A percentile compares a stretch with the other conserved stretches of the same genome.
phyloP scores from a whole-genome alignment of 192 early-diverging fungal species.

The Coemansia sp. region DNA sequence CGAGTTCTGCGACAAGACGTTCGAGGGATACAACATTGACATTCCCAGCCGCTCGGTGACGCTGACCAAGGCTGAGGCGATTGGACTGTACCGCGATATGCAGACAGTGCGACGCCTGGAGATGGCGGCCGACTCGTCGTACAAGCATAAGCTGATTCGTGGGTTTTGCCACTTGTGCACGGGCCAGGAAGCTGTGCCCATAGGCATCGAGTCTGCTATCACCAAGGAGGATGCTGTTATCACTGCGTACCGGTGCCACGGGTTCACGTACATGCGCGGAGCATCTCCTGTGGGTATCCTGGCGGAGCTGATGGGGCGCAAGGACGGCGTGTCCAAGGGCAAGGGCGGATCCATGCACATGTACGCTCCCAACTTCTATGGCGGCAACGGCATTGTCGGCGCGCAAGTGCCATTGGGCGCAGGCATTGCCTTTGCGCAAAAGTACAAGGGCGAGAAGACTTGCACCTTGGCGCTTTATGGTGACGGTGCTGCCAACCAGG shows the following conservation, averaged over 20 bases:
- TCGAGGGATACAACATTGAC: slow-evolving; percentile 85
- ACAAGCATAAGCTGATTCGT: slow-evolving; percentile 96
- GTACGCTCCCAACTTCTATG: slow-evolving; percentile 95
- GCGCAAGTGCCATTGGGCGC: slow-evolving; percentile 91
- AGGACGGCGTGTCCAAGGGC: slow-evolving; percentile 84
- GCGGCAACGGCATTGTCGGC: slow-evolving; percentile 99
- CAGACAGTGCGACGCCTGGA: slow-evolving; percentile 89
- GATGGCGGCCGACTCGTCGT: slow-evolving; percentile 90
- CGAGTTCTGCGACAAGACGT: slow-evolving; percentile 72
- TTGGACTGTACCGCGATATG: slow-evolving; percentile 89
- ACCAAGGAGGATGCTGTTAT: slow-evolving; percentile 89
- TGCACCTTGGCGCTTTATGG: slow-evolving; percentile 94
- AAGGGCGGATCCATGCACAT: slow-evolving; percentile 99
- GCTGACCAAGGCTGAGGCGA: slow-evolving; percentile 70
- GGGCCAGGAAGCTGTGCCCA: slow-evolving; percentile 93
- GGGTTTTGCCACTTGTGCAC: slow-evolving; percentile 99
- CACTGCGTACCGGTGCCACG: slow-evolving; percentile 99
- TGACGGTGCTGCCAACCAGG: slow-evolving; percentile 98
- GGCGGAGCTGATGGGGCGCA: slow-evolving; percentile 83
- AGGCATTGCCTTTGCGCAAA: slow-evolving; percentile 89
- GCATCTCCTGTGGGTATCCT: slow-evolving; percentile 65
- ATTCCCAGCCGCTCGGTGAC: slow-evolving; percentile 64
- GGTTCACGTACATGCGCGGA: slow-evolving; percentile 90
- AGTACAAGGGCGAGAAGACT: slow-evolving; percentile 77
- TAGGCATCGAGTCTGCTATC: slow-evolving; percentile 93